Conservation (phyloP, 73 alveolate species). For the Stentor roeselii region DNA sequence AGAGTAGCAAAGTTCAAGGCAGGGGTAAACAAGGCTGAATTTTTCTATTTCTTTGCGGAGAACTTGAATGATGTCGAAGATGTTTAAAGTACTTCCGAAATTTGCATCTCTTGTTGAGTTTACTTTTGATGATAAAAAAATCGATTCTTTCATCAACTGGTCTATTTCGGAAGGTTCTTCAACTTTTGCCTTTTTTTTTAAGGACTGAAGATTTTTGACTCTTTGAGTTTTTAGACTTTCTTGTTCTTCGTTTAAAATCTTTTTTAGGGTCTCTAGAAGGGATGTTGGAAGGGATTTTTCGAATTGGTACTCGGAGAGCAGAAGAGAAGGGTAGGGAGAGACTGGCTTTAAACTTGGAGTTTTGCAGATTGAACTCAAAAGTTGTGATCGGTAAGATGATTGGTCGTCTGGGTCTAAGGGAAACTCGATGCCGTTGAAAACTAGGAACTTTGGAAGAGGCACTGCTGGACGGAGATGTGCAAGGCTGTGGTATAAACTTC, state of each 20-base stretch:
- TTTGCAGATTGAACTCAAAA: background rate
- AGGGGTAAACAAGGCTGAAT: background rate
- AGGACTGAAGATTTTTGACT: background rate
- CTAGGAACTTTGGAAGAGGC: background rate
- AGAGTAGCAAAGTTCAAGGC: background rate
- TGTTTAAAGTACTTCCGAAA: background rate
- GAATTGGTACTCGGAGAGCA: background rate
- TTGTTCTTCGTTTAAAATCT: background rate
- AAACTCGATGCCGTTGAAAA: background rate
- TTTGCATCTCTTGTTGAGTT: background rate
- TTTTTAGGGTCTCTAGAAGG: background rate
- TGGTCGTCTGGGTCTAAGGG: slow-evolving; percentile 11
- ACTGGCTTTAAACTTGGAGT: background rate
- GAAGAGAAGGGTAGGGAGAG: background rate
- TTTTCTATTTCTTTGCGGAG: background rate
- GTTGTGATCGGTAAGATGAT: background rate
- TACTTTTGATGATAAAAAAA: background rate
- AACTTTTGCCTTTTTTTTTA: too few species aligned
- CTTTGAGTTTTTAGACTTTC: background rate
- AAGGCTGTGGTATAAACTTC: background rate
- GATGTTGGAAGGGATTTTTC: background rate
- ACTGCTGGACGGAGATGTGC: background rate
- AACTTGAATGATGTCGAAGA: background rate
- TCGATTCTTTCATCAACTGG: background rate
- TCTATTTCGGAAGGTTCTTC: background rate